Base-by-base conservation (phyloP, 1,139 yeast species). In the Sugiyamaella xylanicola region DNA sequence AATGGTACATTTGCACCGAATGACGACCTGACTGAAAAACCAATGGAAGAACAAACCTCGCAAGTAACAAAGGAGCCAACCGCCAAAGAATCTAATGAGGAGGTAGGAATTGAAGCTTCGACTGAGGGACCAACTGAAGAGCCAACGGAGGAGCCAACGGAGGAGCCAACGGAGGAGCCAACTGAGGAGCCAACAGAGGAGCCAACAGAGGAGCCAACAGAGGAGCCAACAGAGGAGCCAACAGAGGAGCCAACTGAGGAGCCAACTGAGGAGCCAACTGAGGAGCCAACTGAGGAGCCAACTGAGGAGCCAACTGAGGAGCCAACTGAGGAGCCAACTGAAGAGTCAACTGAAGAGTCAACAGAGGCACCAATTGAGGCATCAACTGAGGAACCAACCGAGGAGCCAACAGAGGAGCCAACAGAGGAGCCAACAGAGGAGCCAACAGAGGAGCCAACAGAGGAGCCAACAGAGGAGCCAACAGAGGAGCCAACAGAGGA, bases 71-170 rank as follows among this genome's bases (percentile, higher is more conserved):
- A n/a, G n/a, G n/a, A n/a, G n/a, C n/a, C n/a, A n/a, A n/a, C n/a
- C n/a, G n/a, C n/a, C n/a, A n/a, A n/a, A n/a, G n/a, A n/a, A n/a
- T n/a, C n/a, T n/a, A n/a, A n/a, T n/a, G n/a, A n/a, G n/a, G n/a
- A n/a, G n/a, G n/a, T n/a, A n/a, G n/a, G n/a, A n/a, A n/a, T n/a
- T n/a, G n/a, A n/a, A n/a, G n/a, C n/a, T n/a, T n/a, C n/a, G n/a
- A n/a, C 43, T 1, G 42, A 47, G 4, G 59, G 45, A 27, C 44
- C 48, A 22, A 41, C 52, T 19, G 59, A 36, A 9, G 58, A 58
- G 5, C 41, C 56, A 8, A 7, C 15, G 7, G 45, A 41, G 45
- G 32, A 25, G 11, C 32, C 5, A 11, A 5, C 32, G 5, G 32
- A 25, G 11, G 32, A 25, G 11, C 32, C 5, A 11, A 5, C 32